These are phyloP conservation scores for Suhomyces vadensis DNA, from an alignment of 805 yeast species.

Conservation along the genomic window DNA sequence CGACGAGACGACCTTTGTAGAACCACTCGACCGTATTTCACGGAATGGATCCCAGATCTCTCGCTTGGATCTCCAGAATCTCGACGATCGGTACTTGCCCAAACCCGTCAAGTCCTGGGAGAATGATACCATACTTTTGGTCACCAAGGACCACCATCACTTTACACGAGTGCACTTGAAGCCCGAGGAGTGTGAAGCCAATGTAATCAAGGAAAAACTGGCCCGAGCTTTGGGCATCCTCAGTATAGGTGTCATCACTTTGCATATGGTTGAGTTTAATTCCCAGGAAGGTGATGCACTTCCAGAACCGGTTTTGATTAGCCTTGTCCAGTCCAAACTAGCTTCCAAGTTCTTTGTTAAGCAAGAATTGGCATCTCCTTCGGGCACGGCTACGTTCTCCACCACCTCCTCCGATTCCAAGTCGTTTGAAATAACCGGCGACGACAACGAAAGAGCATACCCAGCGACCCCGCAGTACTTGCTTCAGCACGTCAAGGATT, in stretches of 20 bases:
- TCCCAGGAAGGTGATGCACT: slow-evolving; percentile 57
- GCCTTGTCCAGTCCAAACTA: slow-evolving; percentile 32
- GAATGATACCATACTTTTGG: slow-evolving; percentile 43
- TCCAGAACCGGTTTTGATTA: slow-evolving; percentile 48
- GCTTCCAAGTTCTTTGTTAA: slow-evolving; percentile 37
- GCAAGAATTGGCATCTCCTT: slow-evolving; percentile 36
- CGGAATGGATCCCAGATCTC: neutral
- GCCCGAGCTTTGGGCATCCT: slow-evolving; percentile 39
- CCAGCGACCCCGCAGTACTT: slow-evolving; percentile 73
- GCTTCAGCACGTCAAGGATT: slow-evolving; percentile 44
- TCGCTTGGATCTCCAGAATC: neutral
- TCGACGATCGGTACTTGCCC: slow-evolving; percentile 31
- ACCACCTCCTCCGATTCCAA: slow-evolving; percentile 57
- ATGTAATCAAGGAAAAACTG: slow-evolving; percentile 37
- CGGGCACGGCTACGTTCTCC: slow-evolving; percentile 37
- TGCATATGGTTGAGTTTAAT: slow-evolving; percentile 71
- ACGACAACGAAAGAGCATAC: slow-evolving; percentile 43
- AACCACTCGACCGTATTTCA: neutral
- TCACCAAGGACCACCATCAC: slow-evolving; percentile 60
- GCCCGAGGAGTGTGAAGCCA: slow-evolving; percentile 15
- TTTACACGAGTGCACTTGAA: slow-evolving; percentile 51
- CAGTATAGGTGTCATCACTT: slow-evolving; percentile 32
- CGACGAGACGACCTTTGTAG: too few relatives aligned
- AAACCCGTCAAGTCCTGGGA: slow-evolving; percentile 9
- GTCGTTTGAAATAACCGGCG: slow-evolving; percentile 50